Percentiles rank a stretch among this genome's conserved stretches.
These are phyloP conservation scores for Mycena epipterygia DNA, from an alignment of 768 basidiomycete species.

Conservation along the genomic window DNA sequence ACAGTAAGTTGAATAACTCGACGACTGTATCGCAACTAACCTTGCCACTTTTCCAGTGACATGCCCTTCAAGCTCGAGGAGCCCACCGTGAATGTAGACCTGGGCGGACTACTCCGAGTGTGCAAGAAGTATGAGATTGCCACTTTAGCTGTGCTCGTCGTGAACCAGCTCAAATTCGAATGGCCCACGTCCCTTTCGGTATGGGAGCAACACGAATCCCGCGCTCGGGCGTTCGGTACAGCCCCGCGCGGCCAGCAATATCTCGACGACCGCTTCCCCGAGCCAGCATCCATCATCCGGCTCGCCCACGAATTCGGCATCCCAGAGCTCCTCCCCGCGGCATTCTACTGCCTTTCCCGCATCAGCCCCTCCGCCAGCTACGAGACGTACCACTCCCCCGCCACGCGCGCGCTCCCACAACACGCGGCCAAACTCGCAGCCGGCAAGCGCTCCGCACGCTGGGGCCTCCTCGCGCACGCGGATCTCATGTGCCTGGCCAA, in stretches of 20 bases:
- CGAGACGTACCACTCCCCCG: background rate
- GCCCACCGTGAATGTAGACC: background rate
- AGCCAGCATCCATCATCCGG: slow-evolving; percentile 8
- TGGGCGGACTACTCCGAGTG: background rate
- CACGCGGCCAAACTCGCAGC: background rate
- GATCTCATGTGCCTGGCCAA: background rate
- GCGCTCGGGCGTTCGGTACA: background rate
- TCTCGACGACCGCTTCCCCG: slow-evolving; percentile 3
- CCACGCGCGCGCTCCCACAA: background rate
- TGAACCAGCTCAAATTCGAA: slow-evolving; percentile 4
- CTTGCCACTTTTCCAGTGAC: background rate
- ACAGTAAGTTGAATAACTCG: background rate
- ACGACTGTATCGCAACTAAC: too few species aligned
- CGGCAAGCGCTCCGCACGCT: slow-evolving; percentile 11
- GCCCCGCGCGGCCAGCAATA: background rate
- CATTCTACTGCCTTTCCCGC: slow-evolving; percentile 15
- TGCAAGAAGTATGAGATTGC: background rate
- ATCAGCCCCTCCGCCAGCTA: slow-evolving; percentile 5
- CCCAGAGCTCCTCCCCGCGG: slow-evolving; percentile 13
- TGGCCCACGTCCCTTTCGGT: slow-evolving; percentile 8
- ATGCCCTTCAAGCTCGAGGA: background rate
- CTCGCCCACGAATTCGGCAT: slow-evolving; percentile 13
- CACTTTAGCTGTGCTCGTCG: background rate
- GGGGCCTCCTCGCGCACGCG: background rate
- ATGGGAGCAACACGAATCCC: slow-evolving; percentile 1